Conservation (phyloP, 768 basidiomycete genomes). For the Amanita pseudoporphyria region DNA sequence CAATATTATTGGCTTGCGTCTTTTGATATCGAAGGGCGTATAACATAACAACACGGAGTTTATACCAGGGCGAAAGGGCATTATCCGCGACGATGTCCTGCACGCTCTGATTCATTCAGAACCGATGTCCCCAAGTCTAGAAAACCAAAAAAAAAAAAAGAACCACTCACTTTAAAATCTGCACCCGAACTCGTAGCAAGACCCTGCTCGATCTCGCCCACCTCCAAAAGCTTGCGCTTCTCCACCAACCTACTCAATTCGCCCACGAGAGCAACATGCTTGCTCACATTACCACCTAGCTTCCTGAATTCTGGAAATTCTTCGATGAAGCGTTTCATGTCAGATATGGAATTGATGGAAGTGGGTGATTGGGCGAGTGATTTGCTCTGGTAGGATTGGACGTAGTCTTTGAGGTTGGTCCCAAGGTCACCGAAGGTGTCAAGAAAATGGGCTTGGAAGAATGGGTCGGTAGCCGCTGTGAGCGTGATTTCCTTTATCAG, state of each 20-base stretch:
- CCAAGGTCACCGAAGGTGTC: constrained; percentile 97
- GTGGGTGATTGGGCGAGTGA: constrained; percentile 69
- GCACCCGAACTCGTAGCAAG: constrained; percentile 86
- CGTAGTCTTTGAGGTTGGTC: constrained; percentile 83
- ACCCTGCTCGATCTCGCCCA: constrained; percentile 95
- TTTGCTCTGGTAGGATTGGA: constrained; percentile 83
- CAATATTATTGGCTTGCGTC: constrained; percentile 71
- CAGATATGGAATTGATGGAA: constrained; percentile 85
- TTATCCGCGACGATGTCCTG: constrained; percentile 67
- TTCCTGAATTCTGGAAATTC: constrained; percentile 98
- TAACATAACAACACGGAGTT: constrained; percentile 83
- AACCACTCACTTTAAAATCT: constrained; percentile 69
- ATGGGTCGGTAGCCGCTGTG: constrained; percentile 84
- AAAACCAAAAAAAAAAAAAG: not conserved
- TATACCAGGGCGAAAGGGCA: constrained; percentile 65
- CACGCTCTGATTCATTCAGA: constrained; percentile 48
- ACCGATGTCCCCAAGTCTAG: no score
- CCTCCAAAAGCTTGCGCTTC: constrained; percentile 74
- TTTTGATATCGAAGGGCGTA: constrained; percentile 96
- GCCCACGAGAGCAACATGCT: constrained; percentile 95
- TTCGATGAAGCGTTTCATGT: constrained; percentile 98
- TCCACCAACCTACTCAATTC: constrained; percentile 90
- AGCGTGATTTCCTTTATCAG: constrained; percentile 79
- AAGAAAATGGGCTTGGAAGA: constrained; percentile 85
- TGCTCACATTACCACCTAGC: constrained; percentile 96